phyloP scores from a whole-genome alignment of 1,284 basidiomycete species.

The Puccinia polysora region DNA sequence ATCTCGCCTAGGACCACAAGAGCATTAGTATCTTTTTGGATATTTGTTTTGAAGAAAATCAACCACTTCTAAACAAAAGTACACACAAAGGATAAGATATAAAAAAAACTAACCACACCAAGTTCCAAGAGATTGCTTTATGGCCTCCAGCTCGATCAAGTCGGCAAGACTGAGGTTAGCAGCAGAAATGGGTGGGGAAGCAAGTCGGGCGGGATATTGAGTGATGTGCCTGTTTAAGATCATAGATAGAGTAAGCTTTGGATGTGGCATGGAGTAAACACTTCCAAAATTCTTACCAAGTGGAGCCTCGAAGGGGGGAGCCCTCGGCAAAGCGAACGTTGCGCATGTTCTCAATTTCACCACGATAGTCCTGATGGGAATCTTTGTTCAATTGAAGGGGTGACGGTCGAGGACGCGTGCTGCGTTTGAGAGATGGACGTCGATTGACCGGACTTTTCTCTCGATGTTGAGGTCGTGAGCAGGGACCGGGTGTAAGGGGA shows the following conservation, averaged over 20 bases:
- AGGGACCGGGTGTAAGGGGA: conserved; percentile 30
- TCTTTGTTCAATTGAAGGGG: conserved; percentile 19
- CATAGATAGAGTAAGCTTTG: not conserved
- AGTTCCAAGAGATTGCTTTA: conserved; percentile 40
- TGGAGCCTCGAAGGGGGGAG: conserved; percentile 36
- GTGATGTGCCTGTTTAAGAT: conserved; percentile 17
- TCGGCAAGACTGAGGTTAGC: conserved; percentile 35
- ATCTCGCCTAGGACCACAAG: conserved; percentile 6
- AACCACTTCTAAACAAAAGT: not conserved
- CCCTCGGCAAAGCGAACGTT: conserved; percentile 40
- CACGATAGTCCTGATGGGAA: not conserved
- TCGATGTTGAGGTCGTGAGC: conserved; percentile 23
- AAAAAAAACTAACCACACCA: conserved; percentile 31
- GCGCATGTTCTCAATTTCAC: conserved; percentile 4
- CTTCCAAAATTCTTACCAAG: conserved; percentile 8
- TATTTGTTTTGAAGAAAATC: not conserved
- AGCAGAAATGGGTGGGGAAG: conserved; percentile 35
- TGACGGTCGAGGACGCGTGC: not conserved
- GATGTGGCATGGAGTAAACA: not conserved
- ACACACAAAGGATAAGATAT: not conserved
- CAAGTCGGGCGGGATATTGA: conserved; percentile 37
- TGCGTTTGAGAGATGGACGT: conserved; percentile 18
- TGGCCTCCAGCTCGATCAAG: conserved; percentile 32
- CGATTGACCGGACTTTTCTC: not conserved
- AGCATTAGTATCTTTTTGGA: too few species aligned